Evolutionary conservation across 2,329 filamentous ascomycete species (phyloP).

Genomic region (Sarocladium strictum): DNA sequence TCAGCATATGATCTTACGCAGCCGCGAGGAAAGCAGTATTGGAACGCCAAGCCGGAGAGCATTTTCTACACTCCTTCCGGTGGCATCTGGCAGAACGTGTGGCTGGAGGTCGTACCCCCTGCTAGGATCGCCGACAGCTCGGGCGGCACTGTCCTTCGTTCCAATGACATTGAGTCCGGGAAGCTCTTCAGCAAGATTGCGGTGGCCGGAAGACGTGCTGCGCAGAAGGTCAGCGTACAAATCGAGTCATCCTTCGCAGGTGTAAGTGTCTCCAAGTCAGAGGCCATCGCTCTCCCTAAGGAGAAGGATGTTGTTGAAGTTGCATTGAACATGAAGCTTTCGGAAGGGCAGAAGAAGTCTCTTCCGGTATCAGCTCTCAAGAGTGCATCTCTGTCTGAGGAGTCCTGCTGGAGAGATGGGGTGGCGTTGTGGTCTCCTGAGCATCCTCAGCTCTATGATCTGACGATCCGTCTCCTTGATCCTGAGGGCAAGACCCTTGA

Average conservation of each 20-base stretch:
- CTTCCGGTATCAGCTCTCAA: constrained; percentile 29
- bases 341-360: constrained; percentile 30
- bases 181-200: constrained; percentile 43
- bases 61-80: constrained; percentile 54
- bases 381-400: constrained; percentile 28
- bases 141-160: constrained; percentile 50
- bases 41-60: constrained; percentile 53
- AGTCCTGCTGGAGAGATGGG: constrained; percentile 42
- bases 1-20: constrained; percentile 59
- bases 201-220: constrained; percentile 41
- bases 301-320: constrained; percentile 44
- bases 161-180: constrained; percentile 47
- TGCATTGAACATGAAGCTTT: constrained; percentile 42
- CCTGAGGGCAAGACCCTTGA: constrained; percentile 38
- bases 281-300: constrained; percentile 35
- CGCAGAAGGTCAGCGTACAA: constrained; percentile 41
- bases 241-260: constrained; percentile 48
- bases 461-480: constrained; percentile 47
- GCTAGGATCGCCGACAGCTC: constrained; percentile 49
- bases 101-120: constrained; percentile 48
- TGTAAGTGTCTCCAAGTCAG: constrained; percentile 35
- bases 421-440: constrained; percentile 60
- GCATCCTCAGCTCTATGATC: constrained; percentile 49
- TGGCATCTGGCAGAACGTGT: constrained; percentile 53
- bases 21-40: constrained; percentile 63